Evolutionary conservation across 106 monocot species (phyloP).

Genomic region (Iris macrosiphon): DNA sequence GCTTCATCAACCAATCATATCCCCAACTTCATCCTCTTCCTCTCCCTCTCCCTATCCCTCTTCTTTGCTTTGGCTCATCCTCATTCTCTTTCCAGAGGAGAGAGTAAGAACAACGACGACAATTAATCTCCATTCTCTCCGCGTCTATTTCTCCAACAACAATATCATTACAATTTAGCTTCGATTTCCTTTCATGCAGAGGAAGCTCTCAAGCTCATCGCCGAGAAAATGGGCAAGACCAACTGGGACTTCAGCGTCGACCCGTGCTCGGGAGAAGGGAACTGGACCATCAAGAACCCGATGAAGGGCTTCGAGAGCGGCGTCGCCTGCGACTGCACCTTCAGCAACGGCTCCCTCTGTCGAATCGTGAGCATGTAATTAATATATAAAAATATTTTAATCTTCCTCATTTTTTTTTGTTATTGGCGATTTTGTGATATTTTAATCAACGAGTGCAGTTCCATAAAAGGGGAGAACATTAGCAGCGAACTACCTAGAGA

Average conservation of each 20-base stretch:
- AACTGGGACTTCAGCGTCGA: constrained; percentile 64
- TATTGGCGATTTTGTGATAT: not conserved
- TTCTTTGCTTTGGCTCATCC: too few species aligned
- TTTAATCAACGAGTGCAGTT: constrained; percentile 13
- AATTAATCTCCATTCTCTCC: too few species aligned
- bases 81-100: too few species aligned
- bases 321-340: constrained; percentile 51
- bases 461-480: constrained; percentile 47
- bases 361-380: constrained; percentile 34
- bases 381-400: not conserved
- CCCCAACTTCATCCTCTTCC: too few species aligned
- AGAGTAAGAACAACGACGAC: too few species aligned
- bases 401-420: not conserved
- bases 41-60: too few species aligned
- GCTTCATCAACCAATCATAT: too few species aligned
- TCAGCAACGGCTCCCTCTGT: constrained; percentile 21
- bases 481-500: constrained; percentile 45
- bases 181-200: constrained; percentile 18
- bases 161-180: too few species aligned
- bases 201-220: constrained; percentile 30
- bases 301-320: constrained; percentile 22
- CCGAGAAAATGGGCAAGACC: constrained; percentile 27
- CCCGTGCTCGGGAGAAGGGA: constrained; percentile 41
- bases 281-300: constrained; percentile 28
- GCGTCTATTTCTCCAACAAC: too few species aligned